A percentile compares a stretch with the other conserved stretches of the same genome.
phyloP scores from a whole-genome alignment of 2,329 filamentous ascomycete genomes.

The Aureobasidium vineae region DNA sequence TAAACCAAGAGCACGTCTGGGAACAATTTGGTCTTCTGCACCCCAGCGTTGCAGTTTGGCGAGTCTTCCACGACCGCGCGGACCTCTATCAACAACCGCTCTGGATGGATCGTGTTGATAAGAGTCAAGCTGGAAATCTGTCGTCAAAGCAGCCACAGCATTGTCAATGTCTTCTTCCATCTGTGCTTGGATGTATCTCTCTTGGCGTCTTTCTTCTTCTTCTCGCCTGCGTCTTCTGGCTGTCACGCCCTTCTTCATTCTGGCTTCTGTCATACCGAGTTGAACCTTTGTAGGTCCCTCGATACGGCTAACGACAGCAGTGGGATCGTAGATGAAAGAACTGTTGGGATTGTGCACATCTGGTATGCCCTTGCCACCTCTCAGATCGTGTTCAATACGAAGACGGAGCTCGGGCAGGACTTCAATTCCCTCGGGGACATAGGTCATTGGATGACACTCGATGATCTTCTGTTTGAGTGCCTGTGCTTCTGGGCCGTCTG shows the following conservation, averaged over 20 bases:
- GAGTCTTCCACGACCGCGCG: conserved; percentile 25
- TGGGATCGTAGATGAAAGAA: conserved; percentile 33
- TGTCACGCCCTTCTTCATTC: conserved; percentile 20
- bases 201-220: conserved; percentile 26
- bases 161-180: conserved; percentile 29
- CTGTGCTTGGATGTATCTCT: conserved; percentile 24
- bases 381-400: conserved; percentile 1
- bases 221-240: conserved; percentile 26
- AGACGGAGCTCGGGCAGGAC: conserved; percentile 39
- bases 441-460: conserved; percentile 43
- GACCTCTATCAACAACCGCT: conserved; percentile 28
- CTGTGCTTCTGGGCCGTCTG: conserved; percentile 48
- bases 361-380: not conserved
- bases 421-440: conserved; percentile 47
- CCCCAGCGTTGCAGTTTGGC: conserved; percentile 25
- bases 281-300: conserved; percentile 10
- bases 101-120: conserved; percentile 31
- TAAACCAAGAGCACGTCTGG: conserved; percentile 19
- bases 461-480: conserved; percentile 53
- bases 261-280: conserved; percentile 29
- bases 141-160: conserved; percentile 19
- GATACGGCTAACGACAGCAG: conserved; percentile 4
- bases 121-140: conserved; percentile 31
- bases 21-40: conserved; percentile 18
- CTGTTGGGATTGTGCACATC: conserved; percentile 11